Percentiles rank a stretch among this genome's conserved stretches.
These are phyloP conservation scores for Coemansia interrupta DNA, from an alignment of 192 early-diverging fungal species.

Conservation along the genomic window DNA sequence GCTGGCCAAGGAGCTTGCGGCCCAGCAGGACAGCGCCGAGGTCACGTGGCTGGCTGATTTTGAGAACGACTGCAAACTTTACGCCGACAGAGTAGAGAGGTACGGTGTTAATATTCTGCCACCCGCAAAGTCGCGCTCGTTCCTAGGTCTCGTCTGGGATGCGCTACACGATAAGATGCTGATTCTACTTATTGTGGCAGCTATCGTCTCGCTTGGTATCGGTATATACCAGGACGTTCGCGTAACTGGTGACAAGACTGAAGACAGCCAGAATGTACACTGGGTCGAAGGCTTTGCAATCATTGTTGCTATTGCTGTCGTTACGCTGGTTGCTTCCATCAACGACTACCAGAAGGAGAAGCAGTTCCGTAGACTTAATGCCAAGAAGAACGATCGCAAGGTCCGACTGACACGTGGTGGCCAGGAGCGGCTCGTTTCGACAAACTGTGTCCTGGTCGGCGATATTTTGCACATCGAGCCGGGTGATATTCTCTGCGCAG, in stretches of 20 bases:
- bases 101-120: slow-evolving; percentile 76
- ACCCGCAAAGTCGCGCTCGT: slow-evolving; percentile 61
- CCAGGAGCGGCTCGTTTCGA: slow-evolving; percentile 63
- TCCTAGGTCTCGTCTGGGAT: slow-evolving; percentile 76
- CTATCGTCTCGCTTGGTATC: slow-evolving; percentile 71
- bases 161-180: slow-evolving; percentile 79
- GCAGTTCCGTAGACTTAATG: slow-evolving; percentile 80
- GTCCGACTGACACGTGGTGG: slow-evolving; percentile 76
- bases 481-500: slow-evolving; percentile 90
- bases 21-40: slow-evolving; percentile 22
- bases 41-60: slow-evolving; percentile 46
- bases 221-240: slow-evolving; percentile 80
- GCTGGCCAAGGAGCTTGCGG: slow-evolving; percentile 38
- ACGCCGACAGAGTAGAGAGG: slow-evolving; percentile 54
- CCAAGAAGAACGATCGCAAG: slow-evolving; percentile 79
- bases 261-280: slow-evolving; percentile 55
- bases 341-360: slow-evolving; percentile 86
- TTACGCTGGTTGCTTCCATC: slow-evolving; percentile 70
- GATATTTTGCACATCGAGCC: slow-evolving; percentile 85
- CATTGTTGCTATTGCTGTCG: slow-evolving; percentile 74
- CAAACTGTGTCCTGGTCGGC: slow-evolving; percentile 81
- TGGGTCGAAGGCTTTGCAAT: slow-evolving; percentile 89
- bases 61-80: slow-evolving; percentile 38
- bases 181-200: slow-evolving; percentile 73
- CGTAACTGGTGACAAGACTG: slow-evolving; percentile 35